Percentiles rank a stretch among this genome's conserved stretches.
phyloP scores from a whole-genome alignment of 352 stramenopile genomes.

The Globisporangium splendens region DNA sequence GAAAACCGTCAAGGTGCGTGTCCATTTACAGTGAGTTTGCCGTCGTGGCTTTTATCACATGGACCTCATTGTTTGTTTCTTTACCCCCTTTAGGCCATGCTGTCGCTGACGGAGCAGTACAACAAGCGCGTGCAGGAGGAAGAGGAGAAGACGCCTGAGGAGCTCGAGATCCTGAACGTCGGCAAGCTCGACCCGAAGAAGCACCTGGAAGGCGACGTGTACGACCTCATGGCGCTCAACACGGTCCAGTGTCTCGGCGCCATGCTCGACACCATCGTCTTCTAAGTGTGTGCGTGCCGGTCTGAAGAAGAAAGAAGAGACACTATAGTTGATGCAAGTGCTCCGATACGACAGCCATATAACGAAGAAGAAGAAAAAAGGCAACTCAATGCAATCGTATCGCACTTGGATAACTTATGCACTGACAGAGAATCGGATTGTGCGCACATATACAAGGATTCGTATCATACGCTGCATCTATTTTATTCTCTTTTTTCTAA shows the following conservation, averaged over 20 bases:
- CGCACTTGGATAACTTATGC: neutral
- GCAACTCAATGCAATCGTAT: neutral
- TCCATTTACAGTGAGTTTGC: too few relatives aligned
- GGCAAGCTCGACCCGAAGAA: conserved; percentile 96
- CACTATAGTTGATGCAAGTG: neutral
- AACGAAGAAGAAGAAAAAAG: neutral
- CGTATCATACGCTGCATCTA: neutral
- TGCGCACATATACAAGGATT: neutral
- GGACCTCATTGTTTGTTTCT: neutral
- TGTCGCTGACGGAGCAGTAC: conserved; percentile 95
- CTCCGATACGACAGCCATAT: neutral
- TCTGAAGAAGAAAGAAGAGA: neutral
- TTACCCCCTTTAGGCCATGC: conserved; percentile 72
- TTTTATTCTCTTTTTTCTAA: neutral
- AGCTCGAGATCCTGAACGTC: conserved; percentile 97
- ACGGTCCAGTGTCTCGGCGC: conserved; percentile 98
- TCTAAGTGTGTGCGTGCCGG: conserved; percentile 77
- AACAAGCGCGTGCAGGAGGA: conserved; percentile 94
- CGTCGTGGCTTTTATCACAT: neutral
- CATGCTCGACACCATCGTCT: conserved; percentile 99
- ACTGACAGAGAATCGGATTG: neutral
- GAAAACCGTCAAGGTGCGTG: conserved; percentile 84
- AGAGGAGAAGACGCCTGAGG: conserved; percentile 96
- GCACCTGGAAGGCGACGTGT: conserved; percentile 92
- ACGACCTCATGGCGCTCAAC: conserved; percentile 97